These are phyloP conservation scores for Rhodomyrtus psidioides DNA, from an alignment of 441 rosid genomes.

Conservation along the genomic window DNA sequence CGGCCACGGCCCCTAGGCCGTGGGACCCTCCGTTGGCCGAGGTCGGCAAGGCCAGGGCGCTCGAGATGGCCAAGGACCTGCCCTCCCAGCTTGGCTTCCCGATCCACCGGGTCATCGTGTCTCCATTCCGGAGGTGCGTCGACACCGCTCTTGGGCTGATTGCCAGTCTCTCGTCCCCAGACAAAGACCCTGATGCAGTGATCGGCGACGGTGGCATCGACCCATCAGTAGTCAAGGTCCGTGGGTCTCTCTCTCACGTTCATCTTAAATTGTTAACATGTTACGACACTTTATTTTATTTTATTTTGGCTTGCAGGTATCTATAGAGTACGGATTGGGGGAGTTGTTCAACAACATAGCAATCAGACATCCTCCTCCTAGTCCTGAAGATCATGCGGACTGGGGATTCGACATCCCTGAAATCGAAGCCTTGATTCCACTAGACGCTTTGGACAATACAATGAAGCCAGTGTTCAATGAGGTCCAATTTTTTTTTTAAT, in stretches of 20 bases:
- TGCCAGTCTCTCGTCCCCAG: background rate
- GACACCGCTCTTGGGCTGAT: slow-evolving; percentile 2
- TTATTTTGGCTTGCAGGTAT: background rate
- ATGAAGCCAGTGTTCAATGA: background rate
- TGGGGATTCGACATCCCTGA: background rate
- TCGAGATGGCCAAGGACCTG: background rate
- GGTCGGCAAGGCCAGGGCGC: background rate
- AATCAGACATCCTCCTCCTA: background rate
- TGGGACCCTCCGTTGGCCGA: slow-evolving; percentile 13
- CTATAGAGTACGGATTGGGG: slow-evolving; percentile 1
- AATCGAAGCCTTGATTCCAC: slow-evolving; percentile 1
- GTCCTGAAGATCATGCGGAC: background rate
- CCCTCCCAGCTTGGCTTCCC: slow-evolving; percentile 3
- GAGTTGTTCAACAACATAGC: slow-evolving; percentile 3
- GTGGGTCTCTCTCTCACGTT: background rate
- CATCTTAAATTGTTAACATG: background rate
- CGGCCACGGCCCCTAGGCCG: background rate
- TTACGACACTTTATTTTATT: background rate
- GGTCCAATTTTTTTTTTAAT: background rate
- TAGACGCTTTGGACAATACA: background rate
- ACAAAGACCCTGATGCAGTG: background rate
- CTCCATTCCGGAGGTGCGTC: slow-evolving; percentile 7
- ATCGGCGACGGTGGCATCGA: background rate
- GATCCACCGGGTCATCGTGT: slow-evolving; percentile 9
- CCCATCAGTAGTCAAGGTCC: slow-evolving; percentile 1